Evolutionary conservation across 768 basidiomycete species (phyloP).

Genomic region (Tulasnella sp.): DNA sequence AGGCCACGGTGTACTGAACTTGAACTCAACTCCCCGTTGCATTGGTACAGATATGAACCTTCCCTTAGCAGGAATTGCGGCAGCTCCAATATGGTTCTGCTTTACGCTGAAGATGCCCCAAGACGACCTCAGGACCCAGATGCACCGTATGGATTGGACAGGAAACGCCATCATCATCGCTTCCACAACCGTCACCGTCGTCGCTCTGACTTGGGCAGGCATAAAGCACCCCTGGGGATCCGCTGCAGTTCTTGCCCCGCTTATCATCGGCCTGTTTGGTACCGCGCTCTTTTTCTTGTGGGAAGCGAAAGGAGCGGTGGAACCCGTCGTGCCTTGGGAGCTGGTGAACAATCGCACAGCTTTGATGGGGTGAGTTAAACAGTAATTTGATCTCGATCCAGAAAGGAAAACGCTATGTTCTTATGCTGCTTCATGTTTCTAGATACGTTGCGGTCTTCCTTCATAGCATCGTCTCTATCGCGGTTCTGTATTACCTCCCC

Average conservation of each 20-base stretch:
- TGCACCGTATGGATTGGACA: conserved; percentile 49
- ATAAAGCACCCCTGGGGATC: conserved; percentile 50
- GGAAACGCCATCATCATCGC: conserved; percentile 41
- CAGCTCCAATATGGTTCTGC: conserved; percentile 42
- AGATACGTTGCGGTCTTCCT: neutral
- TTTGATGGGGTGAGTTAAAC: too few relatives aligned
- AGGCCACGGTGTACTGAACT: too few relatives aligned
- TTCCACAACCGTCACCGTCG: conserved; percentile 47
- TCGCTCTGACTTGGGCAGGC: conserved; percentile 33
- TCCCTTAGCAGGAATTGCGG: conserved; percentile 46
- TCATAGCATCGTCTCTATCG: neutral
- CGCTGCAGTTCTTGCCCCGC: conserved; percentile 48
- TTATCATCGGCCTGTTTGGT: conserved; percentile 49
- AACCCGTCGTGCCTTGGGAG: conserved; percentile 41
- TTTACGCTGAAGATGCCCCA: conserved; percentile 46
- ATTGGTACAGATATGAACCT: conserved; percentile 47
- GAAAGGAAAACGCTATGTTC: conserved; percentile 36
- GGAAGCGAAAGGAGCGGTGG: conserved; percentile 38
- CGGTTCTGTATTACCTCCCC: conserved; percentile 39
- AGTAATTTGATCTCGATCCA: too few relatives aligned
- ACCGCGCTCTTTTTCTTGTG: conserved; percentile 24
- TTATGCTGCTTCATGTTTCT: conserved; percentile 37
- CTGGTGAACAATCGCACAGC: conserved; percentile 38
- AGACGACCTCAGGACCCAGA: conserved; percentile 44
- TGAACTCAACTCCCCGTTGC: neutral